Evolutionary conservation across 2,329 filamentous ascomycete genomes (phyloP), one percentile per base, ranked within the genome.

Genomic region (Microdochium trichocladiopsis): DNA sequence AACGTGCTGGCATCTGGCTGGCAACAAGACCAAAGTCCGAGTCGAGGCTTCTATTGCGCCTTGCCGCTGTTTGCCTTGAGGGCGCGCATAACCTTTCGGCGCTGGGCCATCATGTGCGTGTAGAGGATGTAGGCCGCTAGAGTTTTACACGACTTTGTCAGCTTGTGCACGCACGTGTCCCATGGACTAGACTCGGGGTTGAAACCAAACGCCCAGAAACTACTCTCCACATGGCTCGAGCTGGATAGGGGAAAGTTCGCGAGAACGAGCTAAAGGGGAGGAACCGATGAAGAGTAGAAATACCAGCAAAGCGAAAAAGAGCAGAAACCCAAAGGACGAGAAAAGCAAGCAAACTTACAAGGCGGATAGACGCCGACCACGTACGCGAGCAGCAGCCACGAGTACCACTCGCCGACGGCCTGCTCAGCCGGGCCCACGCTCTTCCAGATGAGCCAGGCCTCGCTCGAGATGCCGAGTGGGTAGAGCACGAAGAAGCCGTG

Each of bases 401-500:
- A 93, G 71, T 51, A 78, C 73, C 71, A 56, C 66, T 73, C 63
- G 71, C 73, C 58, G 68, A 74, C 58, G 72, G 67, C 57, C 61
- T 72, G 49, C 6, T 59, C 65, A 1, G 83, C 83, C 2, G 87
- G 84, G 12, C 70, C 76, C 49, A 87, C 79, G 1, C 89, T 84
- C 52, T 78, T 75, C 66, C 84, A 90, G 50, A 97, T 84, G 63
- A 96, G 78, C 70, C 80, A 83, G 63, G 87, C 89, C 78, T 99
- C 94, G 72, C 88, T 94, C 41, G 80, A 77, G 64, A 97, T 96
- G 43, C 94, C 94, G 54, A 97, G 68, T 1, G 94, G 94, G 71
- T 99, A 99, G 22, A 99, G 80, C 36, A 96, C 73, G 62, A 90
- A 90, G 72, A 99, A 99, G 8, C 89, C 91, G 69, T 95, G 96